phyloP scores from a whole-genome alignment of 2,329 filamentous ascomycete genomes.

The Talaromyces atroroseus region DNA sequence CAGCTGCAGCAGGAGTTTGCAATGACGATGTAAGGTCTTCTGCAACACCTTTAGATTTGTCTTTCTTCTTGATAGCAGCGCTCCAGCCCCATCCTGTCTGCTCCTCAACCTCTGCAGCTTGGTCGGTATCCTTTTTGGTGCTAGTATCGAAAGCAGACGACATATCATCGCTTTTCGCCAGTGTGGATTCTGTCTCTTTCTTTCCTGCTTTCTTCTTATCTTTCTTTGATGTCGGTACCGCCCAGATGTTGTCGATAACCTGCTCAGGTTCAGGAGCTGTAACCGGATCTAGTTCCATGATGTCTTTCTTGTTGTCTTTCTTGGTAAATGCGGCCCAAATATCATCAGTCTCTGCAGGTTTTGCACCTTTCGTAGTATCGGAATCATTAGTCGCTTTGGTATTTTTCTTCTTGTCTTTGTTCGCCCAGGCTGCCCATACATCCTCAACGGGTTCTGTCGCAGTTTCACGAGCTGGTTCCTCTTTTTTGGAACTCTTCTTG shows the following conservation, averaged over 20 bases:
- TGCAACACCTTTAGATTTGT: constrained; percentile 23
- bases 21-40: constrained; percentile 23
- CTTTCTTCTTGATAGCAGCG: constrained; percentile 24
- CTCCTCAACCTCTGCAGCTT: constrained; percentile 13
- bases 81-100: constrained; percentile 29
- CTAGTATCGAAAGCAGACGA: constrained; percentile 14
- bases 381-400: constrained; percentile 18
- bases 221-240: constrained; percentile 25
- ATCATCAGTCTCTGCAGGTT: constrained; percentile 19
- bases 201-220: constrained; percentile 38
- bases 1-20: constrained; percentile 24
- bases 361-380: constrained; percentile 10
- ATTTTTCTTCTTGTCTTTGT: constrained; percentile 29
- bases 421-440: constrained; percentile 16
- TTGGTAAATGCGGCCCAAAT: constrained; percentile 21
- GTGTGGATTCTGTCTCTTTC: constrained; percentile 11
- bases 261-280: constrained; percentile 13
- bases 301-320: constrained; percentile 28
- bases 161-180: constrained; percentile 17
- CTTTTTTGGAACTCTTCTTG: constrained; percentile 14
- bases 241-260: constrained; percentile 22
- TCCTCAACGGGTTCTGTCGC: constrained; percentile 13
- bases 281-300: constrained; percentile 25
- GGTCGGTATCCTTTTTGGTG: constrained; percentile 5
- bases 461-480: background rate